Conservation (phyloP, 2,329 filamentous ascomycete genomes). For the Graphilbum fragrans region DNA sequence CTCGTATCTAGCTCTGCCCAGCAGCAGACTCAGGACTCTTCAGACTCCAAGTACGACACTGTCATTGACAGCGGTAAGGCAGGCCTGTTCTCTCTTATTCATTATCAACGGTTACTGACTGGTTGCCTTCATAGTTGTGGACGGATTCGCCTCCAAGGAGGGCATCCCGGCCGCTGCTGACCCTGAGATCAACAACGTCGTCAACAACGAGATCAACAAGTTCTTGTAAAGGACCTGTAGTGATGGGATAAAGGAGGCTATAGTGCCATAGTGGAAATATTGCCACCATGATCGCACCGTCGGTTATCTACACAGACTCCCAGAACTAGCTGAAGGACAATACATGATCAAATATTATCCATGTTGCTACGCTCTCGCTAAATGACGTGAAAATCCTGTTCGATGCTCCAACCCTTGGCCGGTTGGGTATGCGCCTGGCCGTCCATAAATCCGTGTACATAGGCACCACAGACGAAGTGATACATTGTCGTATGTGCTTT, state of each 20-base stretch:
- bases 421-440: no score
- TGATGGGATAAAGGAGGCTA: background rate
- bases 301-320: no score
- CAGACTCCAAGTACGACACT: constrained; percentile 19
- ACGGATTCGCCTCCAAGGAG: constrained; percentile 20
- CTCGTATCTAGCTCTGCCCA: constrained; percentile 18
- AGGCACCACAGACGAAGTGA: no score
- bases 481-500: no score
- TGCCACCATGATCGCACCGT: no score
- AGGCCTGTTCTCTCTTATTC: background rate
- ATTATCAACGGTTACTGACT: background rate
- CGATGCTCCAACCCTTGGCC: no score
- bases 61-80: constrained; percentile 17
- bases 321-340: no score
- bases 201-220: constrained; percentile 22
- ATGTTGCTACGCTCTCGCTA: no score
- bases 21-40: constrained; percentile 15
- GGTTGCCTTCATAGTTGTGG: constrained; percentile 13
- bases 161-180: constrained; percentile 18
- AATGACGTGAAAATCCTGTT: no score
- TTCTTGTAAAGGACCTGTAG: constrained; percentile 9
- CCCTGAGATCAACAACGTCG: constrained; percentile 21
- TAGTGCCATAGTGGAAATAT: no score
- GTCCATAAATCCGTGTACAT: no score
- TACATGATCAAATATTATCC: no score